phyloP scores from a whole-genome alignment of 768 basidiomycete genomes.

The Pulveroboletus sp. region DNA sequence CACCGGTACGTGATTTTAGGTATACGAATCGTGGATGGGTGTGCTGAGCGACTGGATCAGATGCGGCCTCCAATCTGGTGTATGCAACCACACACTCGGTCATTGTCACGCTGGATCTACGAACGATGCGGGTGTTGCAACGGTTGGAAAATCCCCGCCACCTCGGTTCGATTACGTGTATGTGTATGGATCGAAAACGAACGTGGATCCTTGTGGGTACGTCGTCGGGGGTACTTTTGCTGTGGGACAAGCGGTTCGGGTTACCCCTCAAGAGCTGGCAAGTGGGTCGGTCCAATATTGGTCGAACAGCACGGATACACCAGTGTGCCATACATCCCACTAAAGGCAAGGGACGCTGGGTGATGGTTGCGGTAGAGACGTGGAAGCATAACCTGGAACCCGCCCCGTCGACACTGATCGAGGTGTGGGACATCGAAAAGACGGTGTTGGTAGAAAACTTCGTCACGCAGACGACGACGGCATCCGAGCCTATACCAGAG shows the following conservation, averaged over 20 bases:
- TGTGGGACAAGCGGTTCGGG: slow-evolving; percentile 97
- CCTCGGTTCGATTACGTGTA: slow-evolving; percentile 77
- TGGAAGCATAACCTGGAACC: slow-evolving; percentile 37
- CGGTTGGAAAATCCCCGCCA: slow-evolving; percentile 82
- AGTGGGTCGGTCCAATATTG: slow-evolving; percentile 51
- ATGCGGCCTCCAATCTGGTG: slow-evolving; percentile 74
- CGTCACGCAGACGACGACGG: slow-evolving; percentile 45
- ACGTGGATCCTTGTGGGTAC: slow-evolving; percentile 91
- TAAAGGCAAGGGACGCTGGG: slow-evolving; percentile 84
- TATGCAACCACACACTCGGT: slow-evolving; percentile 79
- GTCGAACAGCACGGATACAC: slow-evolving; percentile 55
- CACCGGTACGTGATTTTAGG: slow-evolving; percentile 46
- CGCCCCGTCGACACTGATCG: slow-evolving; percentile 51
- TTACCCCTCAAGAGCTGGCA: slow-evolving; percentile 86
- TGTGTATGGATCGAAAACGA: slow-evolving; percentile 79
- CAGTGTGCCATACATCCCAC: slow-evolving; percentile 81
- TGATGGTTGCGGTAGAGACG: slow-evolving; percentile 76
- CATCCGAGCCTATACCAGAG: slow-evolving; percentile 48
- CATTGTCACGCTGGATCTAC: slow-evolving; percentile 75
- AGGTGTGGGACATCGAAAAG: slow-evolving; percentile 93
- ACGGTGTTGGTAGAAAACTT: slow-evolving; percentile 76
- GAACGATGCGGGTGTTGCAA: slow-evolving; percentile 74
- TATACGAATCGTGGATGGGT: background rate
- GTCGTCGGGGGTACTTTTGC: slow-evolving; percentile 71
- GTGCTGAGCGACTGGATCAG: slow-evolving; percentile 32